These are phyloP conservation scores for Colletotrichum tabaci DNA, from an alignment of 2,329 filamentous ascomycete genomes.

Conservation along the genomic window DNA sequence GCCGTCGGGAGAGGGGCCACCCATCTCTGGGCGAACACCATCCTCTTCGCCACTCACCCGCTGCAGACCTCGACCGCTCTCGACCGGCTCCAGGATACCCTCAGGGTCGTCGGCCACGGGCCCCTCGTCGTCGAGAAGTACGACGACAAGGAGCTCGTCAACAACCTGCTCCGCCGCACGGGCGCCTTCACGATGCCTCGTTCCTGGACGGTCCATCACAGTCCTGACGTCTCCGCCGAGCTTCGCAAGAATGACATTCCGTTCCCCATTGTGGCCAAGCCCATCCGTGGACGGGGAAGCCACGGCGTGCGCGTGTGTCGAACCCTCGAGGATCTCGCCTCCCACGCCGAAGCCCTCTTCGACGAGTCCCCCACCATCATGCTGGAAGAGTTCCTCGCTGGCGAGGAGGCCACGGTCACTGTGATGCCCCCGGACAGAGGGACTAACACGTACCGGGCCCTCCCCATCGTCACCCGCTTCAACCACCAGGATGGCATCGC, in stretches of 20 bases:
- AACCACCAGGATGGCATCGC: slow-evolving; percentile 64
- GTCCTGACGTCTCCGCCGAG: not conserved
- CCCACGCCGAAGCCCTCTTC: slow-evolving; percentile 54
- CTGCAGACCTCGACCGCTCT: slow-evolving; percentile 58
- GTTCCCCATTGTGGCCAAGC: slow-evolving; percentile 63
- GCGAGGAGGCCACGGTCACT: slow-evolving; percentile 65
- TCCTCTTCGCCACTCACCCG: slow-evolving; percentile 64
- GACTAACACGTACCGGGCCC: slow-evolving; percentile 49
- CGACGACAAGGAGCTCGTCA: slow-evolving; percentile 66
- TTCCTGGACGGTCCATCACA: slow-evolving; percentile 51
- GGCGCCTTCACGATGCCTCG: slow-evolving; percentile 57
- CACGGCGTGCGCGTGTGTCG: slow-evolving; percentile 64
- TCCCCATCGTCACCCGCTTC: slow-evolving; percentile 62
- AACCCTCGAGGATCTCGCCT: slow-evolving; percentile 47
- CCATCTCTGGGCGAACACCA: slow-evolving; percentile 66
- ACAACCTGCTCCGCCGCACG: slow-evolving; percentile 55
- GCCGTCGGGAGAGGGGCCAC: slow-evolving; percentile 59
- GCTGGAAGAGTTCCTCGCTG: slow-evolving; percentile 63
- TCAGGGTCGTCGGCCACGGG: slow-evolving; percentile 62
- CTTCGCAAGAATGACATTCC: slow-evolving; percentile 5
- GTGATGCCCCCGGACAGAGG: slow-evolving; percentile 62
- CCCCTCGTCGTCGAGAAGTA: slow-evolving; percentile 62
- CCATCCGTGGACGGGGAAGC: slow-evolving; percentile 63
- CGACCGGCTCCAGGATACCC: slow-evolving; percentile 45
- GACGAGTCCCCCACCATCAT: slow-evolving; percentile 56